phyloP scores from a whole-genome alignment of 495 filamentous ascomycete species.

The Penicillium odoratum region DNA sequence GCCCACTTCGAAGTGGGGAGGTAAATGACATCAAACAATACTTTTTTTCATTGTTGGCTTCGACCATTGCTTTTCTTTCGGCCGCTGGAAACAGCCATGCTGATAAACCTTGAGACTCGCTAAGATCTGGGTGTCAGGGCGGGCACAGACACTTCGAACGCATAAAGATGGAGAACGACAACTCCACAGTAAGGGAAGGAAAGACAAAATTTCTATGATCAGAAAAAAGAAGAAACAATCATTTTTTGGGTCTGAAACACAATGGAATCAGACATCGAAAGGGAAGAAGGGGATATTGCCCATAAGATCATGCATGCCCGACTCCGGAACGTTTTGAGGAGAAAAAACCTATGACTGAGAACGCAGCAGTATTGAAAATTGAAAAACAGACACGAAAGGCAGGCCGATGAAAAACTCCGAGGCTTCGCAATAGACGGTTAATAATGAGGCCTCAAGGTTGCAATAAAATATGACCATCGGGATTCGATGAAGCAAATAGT shows the following conservation, averaged over 20 bases:
- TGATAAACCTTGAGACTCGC: conserved; percentile 17
- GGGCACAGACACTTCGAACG: conserved; percentile 10
- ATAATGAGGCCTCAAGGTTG: conserved; percentile 19
- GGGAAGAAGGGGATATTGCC: conserved; percentile 38
- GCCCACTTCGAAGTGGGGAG: background rate
- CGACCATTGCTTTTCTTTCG: conserved; percentile 19
- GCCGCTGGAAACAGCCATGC: conserved; percentile 15
- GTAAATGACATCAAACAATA: conserved; percentile 21
- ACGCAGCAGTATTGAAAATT: background rate
- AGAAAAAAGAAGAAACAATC: conserved; percentile 24
- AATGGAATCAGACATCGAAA: conserved; percentile 38
- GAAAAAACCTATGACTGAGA: conserved; percentile 27
- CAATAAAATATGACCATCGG: conserved; percentile 21
- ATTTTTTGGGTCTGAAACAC: conserved; percentile 35
- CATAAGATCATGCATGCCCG: conserved; percentile 42
- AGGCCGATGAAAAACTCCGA: conserved; percentile 17
- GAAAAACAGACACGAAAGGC: conserved; percentile 1
- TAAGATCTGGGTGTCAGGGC: conserved; percentile 16
- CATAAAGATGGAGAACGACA: conserved; percentile 14
- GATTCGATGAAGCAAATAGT: conserved; percentile 14
- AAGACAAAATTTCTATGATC: conserved; percentile 41
- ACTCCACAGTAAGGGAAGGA: conserved; percentile 13
- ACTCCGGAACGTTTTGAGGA: conserved; percentile 42
- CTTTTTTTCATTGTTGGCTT: conserved; percentile 21
- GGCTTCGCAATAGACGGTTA: conserved; percentile 16